Percentiles rank a stretch among this genome's conserved stretches.
These are phyloP conservation scores for Hanseniaspora pseudoguilliermondii DNA, from an alignment of 805 yeast genomes.

Conservation along the genomic window DNA sequence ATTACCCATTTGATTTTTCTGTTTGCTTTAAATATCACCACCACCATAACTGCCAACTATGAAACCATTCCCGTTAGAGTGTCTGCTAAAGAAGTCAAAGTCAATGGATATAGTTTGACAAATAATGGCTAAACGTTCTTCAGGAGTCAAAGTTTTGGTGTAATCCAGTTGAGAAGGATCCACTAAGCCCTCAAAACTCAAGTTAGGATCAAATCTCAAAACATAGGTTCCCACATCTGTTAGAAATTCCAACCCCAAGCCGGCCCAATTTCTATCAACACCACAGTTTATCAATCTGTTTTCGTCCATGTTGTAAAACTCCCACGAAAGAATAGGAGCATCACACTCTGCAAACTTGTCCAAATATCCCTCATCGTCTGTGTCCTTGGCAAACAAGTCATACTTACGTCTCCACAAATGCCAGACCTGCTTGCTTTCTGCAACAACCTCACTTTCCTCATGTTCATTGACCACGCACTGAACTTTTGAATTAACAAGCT, in stretches of 20 bases:
- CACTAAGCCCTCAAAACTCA: conserved; percentile 49
- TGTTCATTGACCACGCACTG: conserved; percentile 34
- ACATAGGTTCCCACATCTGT: conserved; percentile 93
- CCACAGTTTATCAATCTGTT: conserved; percentile 50
- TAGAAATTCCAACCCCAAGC: conserved; percentile 80
- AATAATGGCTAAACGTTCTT: conserved; percentile 72
- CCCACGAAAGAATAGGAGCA: conserved; percentile 74
- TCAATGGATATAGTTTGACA: conserved; percentile 87
- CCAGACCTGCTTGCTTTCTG: conserved; percentile 88
- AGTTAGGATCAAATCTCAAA: conserved; percentile 61
- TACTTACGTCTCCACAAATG: conserved; percentile 87
- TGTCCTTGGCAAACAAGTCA: conserved; percentile 50
- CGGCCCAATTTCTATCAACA: conserved; percentile 90
- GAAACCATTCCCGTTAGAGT: conserved; percentile 48
- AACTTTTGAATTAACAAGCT: conserved; percentile 79
- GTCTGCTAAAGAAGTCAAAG: conserved; percentile 94
- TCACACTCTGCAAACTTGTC: conserved; percentile 80
- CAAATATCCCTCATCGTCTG: conserved; percentile 19
- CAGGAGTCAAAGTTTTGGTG: conserved; percentile 40
- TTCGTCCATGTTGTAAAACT: conserved; percentile 62
- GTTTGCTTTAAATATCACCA: neutral
- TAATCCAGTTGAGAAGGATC: conserved; percentile 29
- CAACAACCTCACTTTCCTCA: conserved; percentile 40
- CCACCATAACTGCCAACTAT: conserved; percentile 14
- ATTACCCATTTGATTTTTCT: neutral